Conservation (phyloP, 2,329 filamentous ascomycete species). For the Tolypocladium paradoxum region DNA sequence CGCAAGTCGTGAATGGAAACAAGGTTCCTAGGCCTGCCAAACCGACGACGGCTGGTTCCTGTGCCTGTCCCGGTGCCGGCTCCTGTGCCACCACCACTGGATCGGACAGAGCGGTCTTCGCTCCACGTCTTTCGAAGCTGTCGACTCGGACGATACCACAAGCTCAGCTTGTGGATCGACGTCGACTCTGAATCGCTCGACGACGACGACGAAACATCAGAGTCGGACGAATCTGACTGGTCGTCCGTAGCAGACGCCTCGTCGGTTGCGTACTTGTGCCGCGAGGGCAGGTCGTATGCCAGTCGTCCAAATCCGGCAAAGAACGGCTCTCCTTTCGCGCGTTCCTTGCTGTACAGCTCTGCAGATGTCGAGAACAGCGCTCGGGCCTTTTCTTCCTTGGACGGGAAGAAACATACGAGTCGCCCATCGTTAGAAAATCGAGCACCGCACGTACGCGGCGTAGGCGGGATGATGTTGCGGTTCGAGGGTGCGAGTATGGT, state of each 20-base stretch:
- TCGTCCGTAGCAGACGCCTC: slow-evolving; percentile 42
- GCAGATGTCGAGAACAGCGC: slow-evolving; percentile 35
- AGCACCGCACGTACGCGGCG: slow-evolving; percentile 48
- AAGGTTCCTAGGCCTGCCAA: slow-evolving; percentile 50
- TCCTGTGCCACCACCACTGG: slow-evolving; percentile 48
- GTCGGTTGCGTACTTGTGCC: slow-evolving; percentile 34
- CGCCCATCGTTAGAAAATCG: slow-evolving; percentile 52
- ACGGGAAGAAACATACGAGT: slow-evolving; percentile 58
- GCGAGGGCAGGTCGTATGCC: slow-evolving; percentile 37
- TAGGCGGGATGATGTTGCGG: slow-evolving; percentile 42
- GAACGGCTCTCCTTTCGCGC: slow-evolving; percentile 41
- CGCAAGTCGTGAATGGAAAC: slow-evolving; percentile 64
- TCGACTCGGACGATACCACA: slow-evolving; percentile 44
- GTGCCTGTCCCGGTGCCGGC: slow-evolving; percentile 38
- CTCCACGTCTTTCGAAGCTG: slow-evolving; percentile 45
- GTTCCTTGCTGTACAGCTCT: slow-evolving; percentile 35
- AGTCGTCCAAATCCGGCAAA: slow-evolving; percentile 48
- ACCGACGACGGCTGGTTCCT: slow-evolving; percentile 37
- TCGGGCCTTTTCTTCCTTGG: slow-evolving; percentile 50
- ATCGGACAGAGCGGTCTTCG: slow-evolving; percentile 46
- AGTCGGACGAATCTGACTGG: slow-evolving; percentile 37
- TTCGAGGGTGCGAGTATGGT: slow-evolving; percentile 40
- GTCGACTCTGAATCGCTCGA: slow-evolving; percentile 53
- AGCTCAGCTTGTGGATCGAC: slow-evolving; percentile 46
- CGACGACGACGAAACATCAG: slow-evolving; percentile 37